Conservation (phyloP, 192 early-diverging fungal species). For the Cladochytrium replicatum region DNA sequence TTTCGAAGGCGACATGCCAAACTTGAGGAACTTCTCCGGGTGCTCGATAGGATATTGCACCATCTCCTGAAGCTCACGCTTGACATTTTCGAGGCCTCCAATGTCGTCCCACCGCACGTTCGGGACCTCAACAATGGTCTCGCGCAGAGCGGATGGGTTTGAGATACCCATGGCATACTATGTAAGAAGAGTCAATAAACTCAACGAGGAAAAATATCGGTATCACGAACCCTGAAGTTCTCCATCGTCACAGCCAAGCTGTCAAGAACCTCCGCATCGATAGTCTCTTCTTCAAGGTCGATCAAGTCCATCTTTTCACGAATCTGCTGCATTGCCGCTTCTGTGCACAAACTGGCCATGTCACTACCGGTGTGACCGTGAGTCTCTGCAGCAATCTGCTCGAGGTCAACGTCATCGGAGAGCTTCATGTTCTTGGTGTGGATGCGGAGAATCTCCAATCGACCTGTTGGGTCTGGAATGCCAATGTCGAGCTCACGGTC, state of each 20-base stretch:
- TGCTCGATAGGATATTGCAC: conserved; percentile 99
- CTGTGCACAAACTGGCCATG: conserved; percentile 93
- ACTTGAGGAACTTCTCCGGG: conserved; percentile 98
- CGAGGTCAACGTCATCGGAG: conserved; percentile 91
- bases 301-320: conserved; percentile 99
- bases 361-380: conserved; percentile 98
- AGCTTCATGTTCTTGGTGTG: conserved; percentile 99
- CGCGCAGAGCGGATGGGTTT: conserved; percentile 95
- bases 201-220: conserved; percentile 1
- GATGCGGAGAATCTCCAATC: conserved; percentile 96
- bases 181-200: too few relatives aligned
- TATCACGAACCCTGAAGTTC: conserved; percentile 70
- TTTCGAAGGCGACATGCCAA: conserved; percentile 93
- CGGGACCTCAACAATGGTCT: conserved; percentile 96
- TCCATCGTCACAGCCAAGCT: conserved; percentile 96
- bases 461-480: conserved; percentile 96
- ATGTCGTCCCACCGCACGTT: conserved; percentile 92
- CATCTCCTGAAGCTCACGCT: conserved; percentile 95
- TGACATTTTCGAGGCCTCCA: conserved; percentile 96
- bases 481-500: conserved; percentile 99
- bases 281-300: conserved; percentile 96
- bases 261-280: conserved; percentile 94
- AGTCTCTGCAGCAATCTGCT: conserved; percentile 93
- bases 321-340: conserved; percentile 99
- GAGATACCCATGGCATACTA: conserved; percentile 82